Evolutionary conservation across 768 basidiomycete genomes (phyloP).

Genomic region (Baorangia bicolor): DNA sequence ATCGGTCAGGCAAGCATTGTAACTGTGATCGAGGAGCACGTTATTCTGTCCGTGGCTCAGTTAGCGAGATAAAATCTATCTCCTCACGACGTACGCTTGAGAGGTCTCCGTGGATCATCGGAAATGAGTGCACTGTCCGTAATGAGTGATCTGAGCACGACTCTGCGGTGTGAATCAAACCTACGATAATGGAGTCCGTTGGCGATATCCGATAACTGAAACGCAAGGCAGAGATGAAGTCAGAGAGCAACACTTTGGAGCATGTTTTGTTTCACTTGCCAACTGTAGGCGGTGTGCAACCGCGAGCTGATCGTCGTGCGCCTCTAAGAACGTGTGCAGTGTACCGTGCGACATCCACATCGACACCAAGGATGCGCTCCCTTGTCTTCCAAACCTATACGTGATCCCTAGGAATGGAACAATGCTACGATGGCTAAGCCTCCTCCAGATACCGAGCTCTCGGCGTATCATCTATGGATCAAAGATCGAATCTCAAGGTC

Average conservation of each 20-base stretch:
- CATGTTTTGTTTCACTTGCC: neutral
- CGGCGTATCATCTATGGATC: neutral
- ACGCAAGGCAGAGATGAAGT: neutral
- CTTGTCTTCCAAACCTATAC: conserved; percentile 3
- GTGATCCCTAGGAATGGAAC: conserved; percentile 5
- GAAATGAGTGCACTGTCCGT: conserved; percentile 9
- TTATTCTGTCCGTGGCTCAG: conserved; percentile 1
- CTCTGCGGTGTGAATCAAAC: neutral
- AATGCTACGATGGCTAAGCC: neutral
- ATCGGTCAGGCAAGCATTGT: conserved; percentile 5
- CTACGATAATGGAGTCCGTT: conserved; percentile 5
- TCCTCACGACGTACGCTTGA: neutral
- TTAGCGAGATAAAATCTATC: no score
- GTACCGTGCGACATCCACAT: conserved; percentile 9
- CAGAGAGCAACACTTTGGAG: neutral
- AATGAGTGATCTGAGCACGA: neutral
- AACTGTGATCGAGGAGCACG: conserved; percentile 8
- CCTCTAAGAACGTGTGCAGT: conserved; percentile 1
- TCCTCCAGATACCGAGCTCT: conserved; percentile 9
- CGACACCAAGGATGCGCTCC: conserved; percentile 4
- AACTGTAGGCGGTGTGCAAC: conserved; percentile 4
- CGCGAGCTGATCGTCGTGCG: neutral
- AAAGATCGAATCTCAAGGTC: neutral
- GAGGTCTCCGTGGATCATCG: conserved; percentile 9
- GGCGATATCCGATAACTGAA: conserved; percentile 6